Percentiles rank a stretch among this genome's conserved stretches.
These are phyloP conservation scores for Zea luxurians DNA, from an alignment of 176 grass and related monocot genomes.

Conservation along the genomic window DNA sequence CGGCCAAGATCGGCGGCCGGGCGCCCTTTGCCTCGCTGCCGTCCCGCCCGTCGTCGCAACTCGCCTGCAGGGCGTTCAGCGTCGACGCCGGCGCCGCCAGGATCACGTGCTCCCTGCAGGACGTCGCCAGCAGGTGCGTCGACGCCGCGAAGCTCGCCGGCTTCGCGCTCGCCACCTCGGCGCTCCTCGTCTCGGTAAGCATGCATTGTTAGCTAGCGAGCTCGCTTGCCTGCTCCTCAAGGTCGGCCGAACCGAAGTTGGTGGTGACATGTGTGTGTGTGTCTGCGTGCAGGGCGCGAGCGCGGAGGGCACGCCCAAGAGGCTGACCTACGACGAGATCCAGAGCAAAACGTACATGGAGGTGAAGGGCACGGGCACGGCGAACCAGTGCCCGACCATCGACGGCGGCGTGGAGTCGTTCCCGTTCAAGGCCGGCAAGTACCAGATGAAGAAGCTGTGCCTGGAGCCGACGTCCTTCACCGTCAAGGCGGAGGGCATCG, in stretches of 20 bases:
- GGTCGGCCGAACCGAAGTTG: no score
- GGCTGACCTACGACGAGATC: slow-evolving; percentile 85
- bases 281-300: slow-evolving; percentile 52
- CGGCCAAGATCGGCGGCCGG: slow-evolving; percentile 61
- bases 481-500: slow-evolving; percentile 69
- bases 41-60: slow-evolving; percentile 38
- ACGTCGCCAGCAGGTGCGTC: slow-evolving; percentile 56
- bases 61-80: slow-evolving; percentile 45
- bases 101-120: slow-evolving; percentile 69
- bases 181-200: slow-evolving; percentile 72
- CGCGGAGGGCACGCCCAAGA: slow-evolving; percentile 61
- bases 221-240: background rate
- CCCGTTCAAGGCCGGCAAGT: slow-evolving; percentile 79
- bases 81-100: slow-evolving; percentile 31
- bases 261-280: background rate
- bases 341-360: slow-evolving; percentile 93
- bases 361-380: slow-evolving; percentile 84
- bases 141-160: slow-evolving; percentile 75
- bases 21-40: slow-evolving; percentile 17
- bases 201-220: background rate
- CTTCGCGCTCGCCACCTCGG: slow-evolving; percentile 83
- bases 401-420: slow-evolving; percentile 56
- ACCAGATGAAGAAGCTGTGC: slow-evolving; percentile 80
- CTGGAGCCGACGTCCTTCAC: slow-evolving; percentile 91
- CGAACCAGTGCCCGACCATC: slow-evolving; percentile 83